Conservation (phyloP, 179 eudicot genomes). For the Beta corolliflora region DNA sequence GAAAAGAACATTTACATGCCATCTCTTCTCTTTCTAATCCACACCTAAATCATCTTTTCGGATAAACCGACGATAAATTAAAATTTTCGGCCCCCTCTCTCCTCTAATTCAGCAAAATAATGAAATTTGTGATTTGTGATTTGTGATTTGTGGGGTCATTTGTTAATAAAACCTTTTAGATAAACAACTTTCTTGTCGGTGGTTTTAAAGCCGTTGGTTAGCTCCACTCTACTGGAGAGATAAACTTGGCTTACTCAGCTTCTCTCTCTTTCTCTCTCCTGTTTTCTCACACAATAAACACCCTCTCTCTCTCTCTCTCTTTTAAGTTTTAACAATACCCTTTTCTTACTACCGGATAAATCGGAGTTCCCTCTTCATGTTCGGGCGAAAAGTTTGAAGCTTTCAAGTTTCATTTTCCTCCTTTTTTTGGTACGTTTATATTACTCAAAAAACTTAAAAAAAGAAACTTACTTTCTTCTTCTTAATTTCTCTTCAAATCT, state of each 20-base stretch:
- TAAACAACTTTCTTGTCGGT: slow-evolving; percentile 29
- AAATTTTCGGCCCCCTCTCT: too few relatives aligned
- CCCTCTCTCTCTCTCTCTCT: slow-evolving; percentile 7
- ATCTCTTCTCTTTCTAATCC: too few relatives aligned
- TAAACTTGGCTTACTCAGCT: neutral
- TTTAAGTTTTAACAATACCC: neutral
- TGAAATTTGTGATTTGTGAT: too few relatives aligned
- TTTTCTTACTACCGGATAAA: slow-evolving; percentile 21
- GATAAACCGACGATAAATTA: too few relatives aligned
- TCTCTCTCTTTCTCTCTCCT: neutral
- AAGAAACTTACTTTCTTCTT: neutral
- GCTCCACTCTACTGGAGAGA: neutral
- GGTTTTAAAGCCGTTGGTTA: slow-evolving; percentile 24
- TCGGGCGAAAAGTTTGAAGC: slow-evolving; percentile 27
- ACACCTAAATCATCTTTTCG: too few relatives aligned
- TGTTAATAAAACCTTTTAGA: neutral
- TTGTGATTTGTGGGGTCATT: neutral
- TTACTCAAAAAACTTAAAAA: neutral
- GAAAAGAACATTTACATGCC: too few relatives aligned
- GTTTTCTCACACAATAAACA: neutral
- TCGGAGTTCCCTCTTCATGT: slow-evolving; percentile 31
- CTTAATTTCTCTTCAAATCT: neutral
- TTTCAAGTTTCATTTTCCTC: slow-evolving; percentile 20
- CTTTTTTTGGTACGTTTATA: slow-evolving; percentile 20
- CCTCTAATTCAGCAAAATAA: slow-evolving; percentile 4